Evolutionary conservation across 2,329 filamentous ascomycete species (phyloP).

Genomic region (Pseudonectria buxi): DNA sequence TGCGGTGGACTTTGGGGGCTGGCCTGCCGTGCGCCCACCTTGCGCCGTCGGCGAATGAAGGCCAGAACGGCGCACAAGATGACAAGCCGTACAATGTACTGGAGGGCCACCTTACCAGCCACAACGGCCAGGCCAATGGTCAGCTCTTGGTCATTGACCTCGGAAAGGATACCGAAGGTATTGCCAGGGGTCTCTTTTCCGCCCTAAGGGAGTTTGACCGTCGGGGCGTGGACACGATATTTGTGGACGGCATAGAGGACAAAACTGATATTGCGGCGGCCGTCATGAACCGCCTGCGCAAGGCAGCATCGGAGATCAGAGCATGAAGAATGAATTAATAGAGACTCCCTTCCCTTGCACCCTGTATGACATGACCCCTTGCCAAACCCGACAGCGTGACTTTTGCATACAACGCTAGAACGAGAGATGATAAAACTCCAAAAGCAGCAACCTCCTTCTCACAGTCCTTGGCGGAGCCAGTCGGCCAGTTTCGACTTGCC

Average conservation of each 20-base stretch:
- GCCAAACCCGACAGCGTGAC: conserved; percentile 15
- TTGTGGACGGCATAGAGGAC: conserved; percentile 81
- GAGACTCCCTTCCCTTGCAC: conserved; percentile 20
- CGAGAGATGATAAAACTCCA: conserved; percentile 20
- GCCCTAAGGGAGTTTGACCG: conserved; percentile 80
- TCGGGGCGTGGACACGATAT: conserved; percentile 71
- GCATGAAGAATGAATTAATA: conserved; percentile 33
- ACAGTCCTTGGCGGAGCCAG: conserved; percentile 79
- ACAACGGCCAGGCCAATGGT: conserved; percentile 27
- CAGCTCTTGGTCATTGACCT: conserved; percentile 64
- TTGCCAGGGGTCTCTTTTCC: conserved; percentile 84
- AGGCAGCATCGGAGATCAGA: conserved; percentile 61
- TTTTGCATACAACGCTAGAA: conserved; percentile 23
- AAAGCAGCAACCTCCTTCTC: conserved; percentile 20
- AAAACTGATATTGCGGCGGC: conserved; percentile 78
- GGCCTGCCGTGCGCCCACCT: conserved; percentile 31
- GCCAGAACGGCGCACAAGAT: conserved; percentile 18
- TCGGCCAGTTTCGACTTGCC: conserved; percentile 88
- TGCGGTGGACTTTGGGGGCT: conserved; percentile 42
- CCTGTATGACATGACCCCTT: conserved; percentile 17
- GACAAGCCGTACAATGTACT: conserved; percentile 34
- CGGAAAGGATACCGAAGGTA: conserved; percentile 61
- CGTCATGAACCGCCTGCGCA: conserved; percentile 76
- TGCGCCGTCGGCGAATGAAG: conserved; percentile 6
- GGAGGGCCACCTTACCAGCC: conserved; percentile 32